These are phyloP conservation scores for Boletus eberwhitei DNA, from an alignment of 768 basidiomycete genomes.

Conservation along the genomic window DNA sequence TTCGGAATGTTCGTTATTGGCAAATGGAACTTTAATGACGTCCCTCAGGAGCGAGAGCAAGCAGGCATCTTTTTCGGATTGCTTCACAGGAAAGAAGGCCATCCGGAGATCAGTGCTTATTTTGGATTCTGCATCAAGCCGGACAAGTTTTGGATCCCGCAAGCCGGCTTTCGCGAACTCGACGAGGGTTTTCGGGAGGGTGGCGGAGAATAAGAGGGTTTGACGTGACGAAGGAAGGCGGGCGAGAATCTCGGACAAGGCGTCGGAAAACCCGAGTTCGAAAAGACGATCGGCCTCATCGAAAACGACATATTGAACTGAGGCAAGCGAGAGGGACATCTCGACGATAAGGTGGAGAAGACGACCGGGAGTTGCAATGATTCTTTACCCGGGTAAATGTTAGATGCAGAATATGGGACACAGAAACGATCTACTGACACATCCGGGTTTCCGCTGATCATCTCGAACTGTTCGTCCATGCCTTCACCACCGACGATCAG, in stretches of 20 bases:
- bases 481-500: conserved; percentile 94
- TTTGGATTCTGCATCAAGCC: conserved; percentile 95
- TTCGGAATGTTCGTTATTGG: conserved; percentile 27
- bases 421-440: conserved; percentile 56
- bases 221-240: conserved; percentile 86
- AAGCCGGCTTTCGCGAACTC: conserved; percentile 99
- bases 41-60: conserved; percentile 81
- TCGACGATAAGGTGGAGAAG: conserved; percentile 95
- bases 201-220: conserved; percentile 94
- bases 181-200: conserved; percentile 90
- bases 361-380: conserved; percentile 97
- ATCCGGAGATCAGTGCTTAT: conserved; percentile 91
- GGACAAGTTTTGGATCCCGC: conserved; percentile 88
- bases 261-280: conserved; percentile 95
- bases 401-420: conserved; percentile 6
- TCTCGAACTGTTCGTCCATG: conserved; percentile 93
- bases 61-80: conserved; percentile 92
- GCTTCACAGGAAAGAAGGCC: conserved; percentile 92
- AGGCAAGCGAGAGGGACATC: conserved; percentile 90
- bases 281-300: conserved; percentile 99
- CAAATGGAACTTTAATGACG: conserved; percentile 77
- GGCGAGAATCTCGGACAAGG: conserved; percentile 86
- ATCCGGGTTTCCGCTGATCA: conserved; percentile 92
- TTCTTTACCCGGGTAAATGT: conserved; percentile 43
- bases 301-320: conserved; percentile 88